Base-by-base conservation (phyloP, 306 rosid species). In the Quercus agrifolia region DNA sequence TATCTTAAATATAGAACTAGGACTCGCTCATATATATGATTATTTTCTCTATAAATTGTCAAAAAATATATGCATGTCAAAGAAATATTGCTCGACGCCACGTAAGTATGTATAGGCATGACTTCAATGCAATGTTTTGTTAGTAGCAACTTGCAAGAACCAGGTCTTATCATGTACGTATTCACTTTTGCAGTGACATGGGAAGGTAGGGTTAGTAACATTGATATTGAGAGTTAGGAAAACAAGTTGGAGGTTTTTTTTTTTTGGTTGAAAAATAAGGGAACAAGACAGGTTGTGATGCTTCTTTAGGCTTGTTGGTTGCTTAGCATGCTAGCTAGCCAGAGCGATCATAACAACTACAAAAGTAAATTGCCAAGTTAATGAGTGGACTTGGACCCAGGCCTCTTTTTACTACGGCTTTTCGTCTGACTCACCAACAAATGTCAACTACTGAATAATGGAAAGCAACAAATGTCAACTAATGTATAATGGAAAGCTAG, bases 271-370 rank as follows among this genome's bases (percentile, higher is more conserved):
- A 49, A 10, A 49, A 49, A 49, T 49, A 10, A 49, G 54, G 54
- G 54, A 49, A 49, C 54, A 49, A 13, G 54, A 49, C 54, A 49
- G 54, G 54, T 12, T 49, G 54, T 49, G 54, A 49, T 49, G 54
- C 54, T 49, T 49, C 66, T 59, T 23, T 54, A 33, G 5, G 71
- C 74, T 70, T 20, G 71, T 64, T 5, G 62, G 19, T 74, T 69
- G 71, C 25, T 12, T 19, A 78, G 64, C 79, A 77, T 77, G 87
- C 52, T 66, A 49, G 17, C 17, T 66, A 12, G 54, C 54, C 17
- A 12, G 63, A 55, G 62, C 70, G 31, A 58, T 54, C 77, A 76
- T 44, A 68, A 54, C 63, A 69, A 79, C n/a, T 35, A 1, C 30
- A 11, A 4, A 67, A 64, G 68, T 52, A 68, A 82, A 76, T 61